phyloP scores from a whole-genome alignment of 768 basidiomycete genomes.

The Termitomyces sp. region DNA sequence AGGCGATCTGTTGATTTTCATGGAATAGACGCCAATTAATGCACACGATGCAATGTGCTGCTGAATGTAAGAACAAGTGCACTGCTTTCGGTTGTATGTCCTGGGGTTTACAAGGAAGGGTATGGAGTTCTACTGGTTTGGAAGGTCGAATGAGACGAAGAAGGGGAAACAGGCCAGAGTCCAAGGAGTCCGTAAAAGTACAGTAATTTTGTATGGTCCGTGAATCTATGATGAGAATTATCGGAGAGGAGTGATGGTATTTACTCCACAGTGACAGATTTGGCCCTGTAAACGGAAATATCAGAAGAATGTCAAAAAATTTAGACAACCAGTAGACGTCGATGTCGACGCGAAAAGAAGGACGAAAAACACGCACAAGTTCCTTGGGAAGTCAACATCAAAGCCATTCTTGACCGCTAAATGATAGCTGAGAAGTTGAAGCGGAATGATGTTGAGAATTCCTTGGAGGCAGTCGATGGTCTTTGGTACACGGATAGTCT shows the following conservation, averaged over 20 bases:
- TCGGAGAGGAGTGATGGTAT: not conserved
- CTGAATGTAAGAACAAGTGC: not conserved
- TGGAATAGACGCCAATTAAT: too few relatives aligned
- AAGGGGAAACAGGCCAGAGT: not conserved
- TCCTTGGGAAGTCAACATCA: slow-evolving; percentile 98
- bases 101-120: not conserved
- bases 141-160: not conserved
- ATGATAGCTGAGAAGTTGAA: slow-evolving; percentile 95
- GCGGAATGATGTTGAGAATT: slow-evolving; percentile 91
- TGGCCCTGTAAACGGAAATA: slow-evolving; percentile 44
- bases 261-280: slow-evolving; percentile 76
- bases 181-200: slow-evolving; percentile 21
- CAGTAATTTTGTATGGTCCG: slow-evolving; percentile 21
- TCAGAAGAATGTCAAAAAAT: slow-evolving; percentile 8
- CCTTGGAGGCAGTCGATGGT: slow-evolving; percentile 96
- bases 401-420: slow-evolving; percentile 93
- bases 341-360: too few relatives aligned
- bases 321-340: not conserved
- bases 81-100: not conserved
- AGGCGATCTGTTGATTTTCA: too few relatives aligned
- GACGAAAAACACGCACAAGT: slow-evolving; percentile 59
- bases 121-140: slow-evolving; percentile 2
- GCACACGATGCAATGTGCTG: too few relatives aligned
- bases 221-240: slow-evolving; percentile 2
- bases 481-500: slow-evolving; percentile 92